Percentiles rank a stretch among this genome's conserved stretches.
These are phyloP conservation scores for Elsinoe batatas DNA, from an alignment of 2,329 filamentous ascomycete genomes.

Conservation along the genomic window DNA sequence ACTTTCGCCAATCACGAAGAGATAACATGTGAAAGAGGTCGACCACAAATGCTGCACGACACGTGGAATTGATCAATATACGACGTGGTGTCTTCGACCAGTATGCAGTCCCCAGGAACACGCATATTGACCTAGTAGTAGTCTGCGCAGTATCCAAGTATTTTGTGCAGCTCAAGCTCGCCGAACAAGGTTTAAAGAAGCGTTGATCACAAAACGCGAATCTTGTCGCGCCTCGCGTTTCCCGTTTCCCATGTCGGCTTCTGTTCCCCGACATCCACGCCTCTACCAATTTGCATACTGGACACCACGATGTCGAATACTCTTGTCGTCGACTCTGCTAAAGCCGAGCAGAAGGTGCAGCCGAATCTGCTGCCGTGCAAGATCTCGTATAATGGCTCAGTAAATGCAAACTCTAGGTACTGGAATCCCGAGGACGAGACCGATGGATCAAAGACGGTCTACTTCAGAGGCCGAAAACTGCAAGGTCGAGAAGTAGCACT, in stretches of 20 bases:
- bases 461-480: conserved; percentile 74
- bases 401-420: conserved; percentile 54
- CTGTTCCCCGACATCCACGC: neutral
- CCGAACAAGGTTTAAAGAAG: neutral
- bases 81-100: neutral
- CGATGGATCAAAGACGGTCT: conserved; percentile 38
- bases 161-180: neutral
- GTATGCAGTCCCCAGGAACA: no score
- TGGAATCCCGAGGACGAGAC: conserved; percentile 53
- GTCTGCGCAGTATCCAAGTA: neutral
- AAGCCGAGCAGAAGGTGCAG: neutral
- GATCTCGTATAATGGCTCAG: conserved; percentile 66
- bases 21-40: neutral
- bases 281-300: neutral
- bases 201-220: conserved; percentile 1
- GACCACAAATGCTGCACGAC: neutral
- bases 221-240: conserved; percentile 1
- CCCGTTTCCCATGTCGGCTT: conserved; percentile 4
- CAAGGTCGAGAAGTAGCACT: conserved; percentile 56
- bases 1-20: neutral
- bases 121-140: neutral
- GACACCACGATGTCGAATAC: neutral
- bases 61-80: neutral
- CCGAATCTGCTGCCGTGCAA: conserved; percentile 72
- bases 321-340: neutral